Base-by-base conservation (phyloP, 495 filamentous ascomycete species). In the Penicillium silybi region DNA sequence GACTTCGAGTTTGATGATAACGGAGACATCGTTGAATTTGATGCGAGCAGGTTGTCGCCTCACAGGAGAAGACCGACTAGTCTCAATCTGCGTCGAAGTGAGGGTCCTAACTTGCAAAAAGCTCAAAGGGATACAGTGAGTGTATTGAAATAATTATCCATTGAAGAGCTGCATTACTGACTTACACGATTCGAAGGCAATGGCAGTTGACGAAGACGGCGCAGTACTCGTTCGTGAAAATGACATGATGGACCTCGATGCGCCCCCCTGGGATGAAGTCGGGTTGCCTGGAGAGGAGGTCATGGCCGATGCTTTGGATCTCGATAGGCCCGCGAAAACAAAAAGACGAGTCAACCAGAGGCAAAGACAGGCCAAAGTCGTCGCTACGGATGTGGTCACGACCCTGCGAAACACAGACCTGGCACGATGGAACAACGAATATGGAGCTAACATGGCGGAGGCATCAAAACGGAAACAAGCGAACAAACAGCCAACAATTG, bases 1-100 rank as follows among this genome's bases (percentile, higher is more conserved):
- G 85, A 83, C 46, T 86, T 88, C 56, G 77, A 73, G 20, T 82
- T 89, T 51, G 83, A 86, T 53, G 79, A 77, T 35, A 74, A 87
- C 39, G 86, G 85, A 0, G 82, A 85, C 59, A 67, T 88, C 22
- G 53, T 70, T 20, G 71, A 72, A 46, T 66, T 76, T 38, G 64
- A 56, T 32, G 39, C n/a, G n/a, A 46, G 35, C 22, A 32, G 13
- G 13, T 6, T 52, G 6, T 61, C 63, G 5, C 60, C 59, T 2
- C 20, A 38, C 1, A 60, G 53, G 44, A 50, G 54, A 34, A 52
- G 44, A 9, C 52, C 45, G 38, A 23, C 39, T 13, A 50, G 11
- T 22, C 7, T 34, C 10, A 8, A 25, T 16, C 35, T 7, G 1
- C 6, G 22, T 13, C 19, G 18, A 25, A 41, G 38, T 10, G 50